phyloP scores from a whole-genome alignment of 306 rosid genomes.

The Sophora flavescens region DNA sequence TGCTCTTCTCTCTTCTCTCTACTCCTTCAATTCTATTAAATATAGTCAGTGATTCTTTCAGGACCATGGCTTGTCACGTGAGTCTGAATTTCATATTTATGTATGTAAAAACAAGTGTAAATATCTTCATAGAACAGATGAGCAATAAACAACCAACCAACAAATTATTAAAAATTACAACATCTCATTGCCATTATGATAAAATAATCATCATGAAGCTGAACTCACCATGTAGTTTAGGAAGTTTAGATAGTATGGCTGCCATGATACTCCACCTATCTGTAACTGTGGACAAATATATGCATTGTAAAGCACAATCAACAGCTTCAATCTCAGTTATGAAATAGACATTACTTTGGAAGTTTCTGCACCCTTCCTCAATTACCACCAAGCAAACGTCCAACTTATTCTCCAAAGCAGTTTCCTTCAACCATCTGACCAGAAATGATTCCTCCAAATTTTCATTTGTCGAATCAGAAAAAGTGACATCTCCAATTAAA shows the following conservation, averaged over 20 bases:
- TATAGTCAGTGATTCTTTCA: background rate
- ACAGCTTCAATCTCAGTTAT: slow-evolving; percentile 78
- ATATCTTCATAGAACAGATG: background rate
- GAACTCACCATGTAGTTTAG: slow-evolving; percentile 76
- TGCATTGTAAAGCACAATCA: slow-evolving; percentile 92
- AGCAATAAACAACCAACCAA: slow-evolving; percentile 34
- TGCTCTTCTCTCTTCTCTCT: too few species aligned
- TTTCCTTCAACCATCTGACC: slow-evolving; percentile 94
- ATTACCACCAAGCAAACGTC: slow-evolving; percentile 77
- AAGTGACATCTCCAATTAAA: slow-evolving; percentile 45
- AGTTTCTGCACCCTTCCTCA: slow-evolving; percentile 86
- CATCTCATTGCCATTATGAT: slow-evolving; percentile 40
- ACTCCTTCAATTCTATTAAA: too few species aligned
- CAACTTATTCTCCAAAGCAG: slow-evolving; percentile 78
- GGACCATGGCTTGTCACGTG: background rate
- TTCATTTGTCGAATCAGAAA: slow-evolving; percentile 47
- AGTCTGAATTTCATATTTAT: background rate
- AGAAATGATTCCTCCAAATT: slow-evolving; percentile 73
- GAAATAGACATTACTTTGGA: slow-evolving; percentile 63
- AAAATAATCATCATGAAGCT: slow-evolving; percentile 39
- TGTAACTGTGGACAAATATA: slow-evolving; percentile 79
- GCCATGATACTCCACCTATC: slow-evolving; percentile 96
- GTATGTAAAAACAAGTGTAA: background rate
- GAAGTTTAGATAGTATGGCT: slow-evolving; percentile 80
- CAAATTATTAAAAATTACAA: slow-evolving; percentile 30